Conservation (phyloP, 805 yeast species). For the Cyberlindnera bimundalis region DNA sequence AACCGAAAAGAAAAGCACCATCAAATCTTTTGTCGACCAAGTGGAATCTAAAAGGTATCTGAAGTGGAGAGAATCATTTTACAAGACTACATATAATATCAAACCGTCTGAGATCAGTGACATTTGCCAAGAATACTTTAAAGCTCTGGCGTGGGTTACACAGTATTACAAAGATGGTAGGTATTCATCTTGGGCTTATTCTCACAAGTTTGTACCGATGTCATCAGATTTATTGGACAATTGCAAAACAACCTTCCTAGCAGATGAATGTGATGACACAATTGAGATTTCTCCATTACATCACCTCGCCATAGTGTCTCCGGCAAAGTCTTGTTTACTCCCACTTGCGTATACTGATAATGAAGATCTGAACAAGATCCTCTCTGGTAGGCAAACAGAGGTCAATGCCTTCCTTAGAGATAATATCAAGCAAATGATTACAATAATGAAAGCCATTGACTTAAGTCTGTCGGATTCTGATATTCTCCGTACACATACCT, state of each 20-base stretch:
- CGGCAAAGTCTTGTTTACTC: constrained; percentile 7
- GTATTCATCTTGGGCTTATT: constrained; percentile 87
- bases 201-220: constrained; percentile 83
- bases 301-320: constrained; percentile 17
- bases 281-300: constrained; percentile 15
- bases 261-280: neutral
- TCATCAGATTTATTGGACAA: constrained; percentile 62
- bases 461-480: neutral
- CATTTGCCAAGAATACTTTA: constrained; percentile 69
- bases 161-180: constrained; percentile 76
- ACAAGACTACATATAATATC: constrained; percentile 41
- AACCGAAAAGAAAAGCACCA: constrained; percentile 50
- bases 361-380: neutral
- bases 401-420: neutral
- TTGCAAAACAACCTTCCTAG: neutral
- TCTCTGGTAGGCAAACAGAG: neutral
- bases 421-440: neutral
- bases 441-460: neutral
- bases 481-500: neutral
- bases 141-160: constrained; percentile 93
- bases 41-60: constrained; percentile 57
- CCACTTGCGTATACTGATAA: constrained; percentile 13
- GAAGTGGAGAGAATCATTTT: constrained; percentile 71
- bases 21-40: constrained; percentile 41
- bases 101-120: constrained; percentile 36